Evolutionary conservation across 495 filamentous ascomycete genomes (phyloP).

Genomic region (Aspergillus carlsbadensis): DNA sequence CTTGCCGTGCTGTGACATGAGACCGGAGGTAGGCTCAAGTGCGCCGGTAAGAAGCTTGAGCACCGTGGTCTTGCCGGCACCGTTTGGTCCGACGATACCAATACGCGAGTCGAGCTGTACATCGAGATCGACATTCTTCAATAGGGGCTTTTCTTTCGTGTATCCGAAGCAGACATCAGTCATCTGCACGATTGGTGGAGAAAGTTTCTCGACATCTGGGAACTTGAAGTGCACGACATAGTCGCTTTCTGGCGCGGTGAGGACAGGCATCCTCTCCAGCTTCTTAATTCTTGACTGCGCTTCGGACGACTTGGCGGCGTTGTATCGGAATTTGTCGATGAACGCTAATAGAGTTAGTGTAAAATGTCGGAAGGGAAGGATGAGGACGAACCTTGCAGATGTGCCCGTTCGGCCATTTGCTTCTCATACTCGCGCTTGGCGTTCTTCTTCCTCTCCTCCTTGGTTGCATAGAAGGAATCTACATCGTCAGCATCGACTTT

Average conservation of each 20-base stretch:
- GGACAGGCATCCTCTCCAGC: constrained; percentile 90
- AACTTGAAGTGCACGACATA: constrained; percentile 98
- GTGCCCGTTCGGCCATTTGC: constrained; percentile 89
- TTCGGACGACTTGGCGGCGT: constrained; percentile 97
- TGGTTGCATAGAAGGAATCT: constrained; percentile 96
- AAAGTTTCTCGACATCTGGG: constrained; percentile 96
- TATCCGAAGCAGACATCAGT: constrained; percentile 90
- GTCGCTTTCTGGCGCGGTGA: constrained; percentile 87
- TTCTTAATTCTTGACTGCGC: constrained; percentile 99
- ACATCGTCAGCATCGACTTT: constrained; percentile 19
- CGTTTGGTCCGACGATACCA: constrained; percentile 97
- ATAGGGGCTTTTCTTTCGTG: constrained; percentile 71
- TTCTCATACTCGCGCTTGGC: constrained; percentile 98
- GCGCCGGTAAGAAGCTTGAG: constrained; percentile 91
- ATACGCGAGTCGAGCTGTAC: constrained; percentile 98
- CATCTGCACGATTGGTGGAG: constrained; percentile 98
- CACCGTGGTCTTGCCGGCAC: constrained; percentile 96
- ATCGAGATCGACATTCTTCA: constrained; percentile 86
- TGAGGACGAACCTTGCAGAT: constrained; percentile 61
- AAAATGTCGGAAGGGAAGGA: not conserved
- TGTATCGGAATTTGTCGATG: constrained; percentile 99
- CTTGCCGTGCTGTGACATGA: constrained; percentile 84
- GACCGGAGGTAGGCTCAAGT: constrained; percentile 70
- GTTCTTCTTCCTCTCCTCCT: constrained; percentile 94
- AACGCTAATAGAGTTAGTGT: constrained; percentile 58